These are phyloP conservation scores for Prosopis cineraria DNA, from an alignment of 306 rosid species.

Conservation along the genomic window DNA sequence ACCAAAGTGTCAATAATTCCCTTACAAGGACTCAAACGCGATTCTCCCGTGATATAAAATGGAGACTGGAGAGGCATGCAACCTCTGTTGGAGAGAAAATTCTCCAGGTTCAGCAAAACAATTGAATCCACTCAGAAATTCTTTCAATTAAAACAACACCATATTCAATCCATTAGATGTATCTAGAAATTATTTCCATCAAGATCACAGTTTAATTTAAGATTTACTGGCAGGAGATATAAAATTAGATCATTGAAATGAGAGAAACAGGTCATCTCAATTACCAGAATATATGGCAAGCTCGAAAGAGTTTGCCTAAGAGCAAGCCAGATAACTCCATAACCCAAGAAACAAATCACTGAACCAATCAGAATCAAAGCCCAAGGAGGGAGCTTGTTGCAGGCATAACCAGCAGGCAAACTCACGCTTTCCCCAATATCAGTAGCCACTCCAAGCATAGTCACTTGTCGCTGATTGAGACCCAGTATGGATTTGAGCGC, in stretches of 20 bases:
- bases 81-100: not conserved
- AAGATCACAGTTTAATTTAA: not conserved
- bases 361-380: conserved; percentile 67
- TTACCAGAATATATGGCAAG: conserved; percentile 65
- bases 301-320: conserved; percentile 49
- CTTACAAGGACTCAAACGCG: too few relatives aligned
- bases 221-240: not conserved
- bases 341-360: conserved; percentile 63
- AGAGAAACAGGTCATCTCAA: not conserved
- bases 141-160: not conserved
- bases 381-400: conserved; percentile 91
- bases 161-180: not conserved
- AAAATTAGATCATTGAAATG: not conserved
- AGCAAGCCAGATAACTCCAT: conserved; percentile 77
- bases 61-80: not conserved
- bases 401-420: conserved; percentile 73
- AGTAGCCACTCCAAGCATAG: conserved; percentile 80
- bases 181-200: not conserved
- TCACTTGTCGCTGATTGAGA: conserved; percentile 73
- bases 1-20: too few relatives aligned
- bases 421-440: conserved; percentile 74
- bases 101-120: not conserved
- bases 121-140: not conserved
- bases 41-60: too few relatives aligned
- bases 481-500: conserved; percentile 69